Base-by-base conservation (phyloP, 768 basidiomycete genomes). In the Lentinula edodes region DNA sequence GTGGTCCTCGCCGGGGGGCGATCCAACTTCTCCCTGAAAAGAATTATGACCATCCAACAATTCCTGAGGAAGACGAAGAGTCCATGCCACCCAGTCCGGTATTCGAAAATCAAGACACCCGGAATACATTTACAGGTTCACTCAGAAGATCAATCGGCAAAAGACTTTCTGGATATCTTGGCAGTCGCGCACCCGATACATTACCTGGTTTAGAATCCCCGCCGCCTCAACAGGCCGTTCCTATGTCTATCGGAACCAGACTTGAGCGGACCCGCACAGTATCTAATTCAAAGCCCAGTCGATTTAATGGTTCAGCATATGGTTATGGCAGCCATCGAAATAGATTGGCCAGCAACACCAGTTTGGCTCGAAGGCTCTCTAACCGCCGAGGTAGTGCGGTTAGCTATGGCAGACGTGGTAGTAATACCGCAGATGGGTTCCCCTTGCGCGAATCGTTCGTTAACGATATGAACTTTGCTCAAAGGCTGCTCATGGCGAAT, bases 1-100 rank as follows among this genome's bases (percentile, higher is more conserved):
- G 93, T 58, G 95, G 96, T 9, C 90, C 94, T 15, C 83, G 91
- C 58, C 84, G 90, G 66, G 90, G 93, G 4, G 85, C 88, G 0
- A 97, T 99, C 62, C 87, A 84, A 13, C 84, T 99, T 10, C 80
- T 86, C 3, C 80, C 81, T 0, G 96, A 98, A 73, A 98, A 98
- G 73, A 69, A 67, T 52, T 72, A 70, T 62, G 68, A 71, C 15
- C 76, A 80, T 41, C 75, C 79, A 13, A 73, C 81, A n/a, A 87
- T 89, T 64, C 83, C 79, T 35, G 59, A 60, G n/a, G 89, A 90
- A 68, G 55, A 56, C 5, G 89, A 90, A 70, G 83, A 83, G 35
- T 75, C 80, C 5, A 63, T 69, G 5, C 73, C 80, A 4, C 72
- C 79, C 16, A 83, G 76, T 34, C 78, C 84, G 10, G 66, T 79